phyloP scores from a whole-genome alignment of 352 stramenopile species.

The Globisporangium emineosum region DNA sequence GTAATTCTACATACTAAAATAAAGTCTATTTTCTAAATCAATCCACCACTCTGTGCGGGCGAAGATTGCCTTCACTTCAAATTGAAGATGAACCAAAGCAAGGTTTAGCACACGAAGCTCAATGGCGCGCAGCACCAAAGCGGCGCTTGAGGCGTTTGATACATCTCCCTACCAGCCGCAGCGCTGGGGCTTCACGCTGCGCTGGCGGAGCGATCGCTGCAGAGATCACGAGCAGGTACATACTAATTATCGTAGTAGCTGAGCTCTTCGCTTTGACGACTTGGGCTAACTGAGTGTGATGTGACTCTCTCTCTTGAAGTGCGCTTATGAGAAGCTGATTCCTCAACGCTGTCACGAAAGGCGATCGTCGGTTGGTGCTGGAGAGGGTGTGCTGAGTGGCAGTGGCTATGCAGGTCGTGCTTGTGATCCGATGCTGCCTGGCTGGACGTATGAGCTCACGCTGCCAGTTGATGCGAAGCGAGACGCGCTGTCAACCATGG shows the following conservation, averaged over 20 bases:
- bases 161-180: neutral
- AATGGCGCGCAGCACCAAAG: neutral
- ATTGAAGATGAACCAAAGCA: neutral
- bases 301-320: neutral
- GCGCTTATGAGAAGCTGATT: neutral
- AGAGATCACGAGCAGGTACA: neutral
- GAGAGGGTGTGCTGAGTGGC: too few species aligned
- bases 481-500: neutral
- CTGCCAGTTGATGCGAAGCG: neutral
- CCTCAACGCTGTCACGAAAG: neutral
- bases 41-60: too few species aligned
- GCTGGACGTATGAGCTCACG: slow-evolving; percentile 3
- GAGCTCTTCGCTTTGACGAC: neutral
- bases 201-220: neutral
- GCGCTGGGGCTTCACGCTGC: neutral
- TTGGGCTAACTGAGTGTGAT: neutral
- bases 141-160: neutral
- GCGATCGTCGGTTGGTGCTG: neutral
- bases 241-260: neutral
- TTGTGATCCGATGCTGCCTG: neutral
- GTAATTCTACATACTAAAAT: neutral
- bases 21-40: neutral
- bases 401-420: too few species aligned
- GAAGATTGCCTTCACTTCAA: neutral
- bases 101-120: neutral